Conservation (phyloP, 495 filamentous ascomycete species). For the Penicillium soppii region DNA sequence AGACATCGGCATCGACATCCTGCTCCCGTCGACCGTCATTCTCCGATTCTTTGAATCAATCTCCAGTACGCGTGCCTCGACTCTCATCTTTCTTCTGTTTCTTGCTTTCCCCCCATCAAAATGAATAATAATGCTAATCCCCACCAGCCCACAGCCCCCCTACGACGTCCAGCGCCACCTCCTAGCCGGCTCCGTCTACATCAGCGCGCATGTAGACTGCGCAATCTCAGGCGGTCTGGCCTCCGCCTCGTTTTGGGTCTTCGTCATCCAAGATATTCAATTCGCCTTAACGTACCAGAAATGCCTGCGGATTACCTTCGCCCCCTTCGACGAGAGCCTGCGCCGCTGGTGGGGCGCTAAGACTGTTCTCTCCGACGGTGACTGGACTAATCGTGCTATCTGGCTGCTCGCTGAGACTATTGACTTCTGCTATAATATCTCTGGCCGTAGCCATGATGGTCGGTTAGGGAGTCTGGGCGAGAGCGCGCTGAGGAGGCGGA, state of each 20-base stretch:
- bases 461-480: constrained; percentile 18
- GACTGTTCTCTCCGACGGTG: constrained; percentile 31
- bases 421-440: constrained; percentile 36
- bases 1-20: constrained; percentile 39
- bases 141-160: constrained; percentile 33
- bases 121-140: constrained; percentile 2
- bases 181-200: constrained; percentile 44
- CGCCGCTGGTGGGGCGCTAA: constrained; percentile 32
- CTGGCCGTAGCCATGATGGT: constrained; percentile 18
- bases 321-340: constrained; percentile 36
- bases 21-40: constrained; percentile 42
- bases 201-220: constrained; percentile 41
- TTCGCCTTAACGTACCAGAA: constrained; percentile 39
- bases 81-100: too few relatives aligned
- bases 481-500: constrained; percentile 25
- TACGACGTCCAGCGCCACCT: constrained; percentile 40
- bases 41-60: constrained; percentile 46
- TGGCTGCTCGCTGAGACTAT: constrained; percentile 43
- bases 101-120: too few relatives aligned
- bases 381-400: constrained; percentile 40
- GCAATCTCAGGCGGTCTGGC: constrained; percentile 39
- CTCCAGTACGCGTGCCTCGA: constrained; percentile 27
- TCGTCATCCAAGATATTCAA: constrained; percentile 46
- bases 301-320: constrained; percentile 36
- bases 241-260: constrained; percentile 45